Evolutionary conservation across 2,329 filamentous ascomycete genomes (phyloP).

Genomic region (Hypoxylon sp.): DNA sequence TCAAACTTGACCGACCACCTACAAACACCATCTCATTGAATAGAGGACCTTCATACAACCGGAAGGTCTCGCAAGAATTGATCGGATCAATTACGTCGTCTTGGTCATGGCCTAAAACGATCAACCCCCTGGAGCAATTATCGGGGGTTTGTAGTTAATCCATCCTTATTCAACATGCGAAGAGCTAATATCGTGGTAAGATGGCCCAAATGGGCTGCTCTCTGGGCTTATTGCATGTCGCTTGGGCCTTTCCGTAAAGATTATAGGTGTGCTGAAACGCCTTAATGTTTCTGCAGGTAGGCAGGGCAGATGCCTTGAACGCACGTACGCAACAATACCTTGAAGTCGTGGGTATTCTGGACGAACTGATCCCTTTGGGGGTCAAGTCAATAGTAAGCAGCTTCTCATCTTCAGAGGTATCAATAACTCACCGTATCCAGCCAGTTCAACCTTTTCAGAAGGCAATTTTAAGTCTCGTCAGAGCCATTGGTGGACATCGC

Average conservation of each 20-base stretch:
- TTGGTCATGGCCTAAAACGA: constrained; percentile 21
- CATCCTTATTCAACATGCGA: neutral
- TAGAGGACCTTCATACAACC: neutral
- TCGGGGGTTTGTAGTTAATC: constrained; percentile 55
- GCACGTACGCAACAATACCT: constrained; percentile 65
- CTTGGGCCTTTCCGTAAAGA: constrained; percentile 59
- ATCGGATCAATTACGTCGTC: neutral
- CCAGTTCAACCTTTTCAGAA: constrained; percentile 63
- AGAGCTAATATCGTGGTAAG: constrained; percentile 41
- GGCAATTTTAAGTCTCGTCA: constrained; percentile 65
- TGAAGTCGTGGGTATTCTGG: constrained; percentile 61
- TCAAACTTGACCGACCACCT: constrained; percentile 1
- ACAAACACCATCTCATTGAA: neutral
- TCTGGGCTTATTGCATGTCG: constrained; percentile 61
- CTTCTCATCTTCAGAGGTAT: neutral
- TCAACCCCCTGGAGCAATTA: constrained; percentile 52
- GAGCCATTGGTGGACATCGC: constrained; percentile 64
- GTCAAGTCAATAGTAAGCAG: constrained; percentile 65
- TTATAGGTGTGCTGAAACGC: constrained; percentile 25
- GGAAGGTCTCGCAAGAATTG: neutral
- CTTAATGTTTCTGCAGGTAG: constrained; percentile 58
- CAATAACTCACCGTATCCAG: constrained; percentile 48
- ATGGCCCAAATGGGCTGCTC: constrained; percentile 64
- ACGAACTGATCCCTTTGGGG: constrained; percentile 60
- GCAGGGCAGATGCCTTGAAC: constrained; percentile 65